These are phyloP conservation scores for Mortierella sp. DNA, from an alignment of 371 early-diverging fungal genomes.

Conservation along the genomic window DNA sequence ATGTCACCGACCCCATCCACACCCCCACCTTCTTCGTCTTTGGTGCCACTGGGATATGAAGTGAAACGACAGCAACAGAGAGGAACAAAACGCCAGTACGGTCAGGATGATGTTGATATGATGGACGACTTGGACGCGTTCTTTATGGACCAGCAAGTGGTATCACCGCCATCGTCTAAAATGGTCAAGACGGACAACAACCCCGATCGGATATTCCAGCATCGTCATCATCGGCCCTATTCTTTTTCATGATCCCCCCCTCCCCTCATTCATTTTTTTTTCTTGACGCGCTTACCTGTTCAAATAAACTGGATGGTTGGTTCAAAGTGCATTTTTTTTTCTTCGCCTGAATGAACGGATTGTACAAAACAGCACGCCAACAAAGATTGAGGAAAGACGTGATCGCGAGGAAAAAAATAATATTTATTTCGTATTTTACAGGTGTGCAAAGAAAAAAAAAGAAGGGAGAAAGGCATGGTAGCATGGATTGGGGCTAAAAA, in stretches of 20 bases:
- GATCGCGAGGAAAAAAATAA: not conserved
- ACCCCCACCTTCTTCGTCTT: not conserved
- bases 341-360: not conserved
- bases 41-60: no score
- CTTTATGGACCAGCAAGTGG: not conserved
- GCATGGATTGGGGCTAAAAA: not conserved
- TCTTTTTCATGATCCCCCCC: not conserved
- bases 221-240: not conserved
- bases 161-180: not conserved
- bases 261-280: not conserved
- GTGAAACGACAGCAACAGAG: not conserved
- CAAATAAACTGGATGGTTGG: not conserved
- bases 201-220: not conserved
- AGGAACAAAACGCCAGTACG: not conserved
- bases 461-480: not conserved
- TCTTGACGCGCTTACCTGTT: not conserved
- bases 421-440: slow-evolving; percentile 17
- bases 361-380: not conserved
- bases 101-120: not conserved
- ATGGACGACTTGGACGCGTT: not conserved
- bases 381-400: not conserved
- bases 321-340: not conserved
- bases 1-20: not conserved
- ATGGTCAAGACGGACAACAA: not conserved
- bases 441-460: not conserved